Percentiles rank a stretch among this genome's conserved stretches.
Evolutionary conservation across 2,329 filamentous ascomycete species (phyloP).

Genomic region (Paraphaeosphaeria minitans): DNA sequence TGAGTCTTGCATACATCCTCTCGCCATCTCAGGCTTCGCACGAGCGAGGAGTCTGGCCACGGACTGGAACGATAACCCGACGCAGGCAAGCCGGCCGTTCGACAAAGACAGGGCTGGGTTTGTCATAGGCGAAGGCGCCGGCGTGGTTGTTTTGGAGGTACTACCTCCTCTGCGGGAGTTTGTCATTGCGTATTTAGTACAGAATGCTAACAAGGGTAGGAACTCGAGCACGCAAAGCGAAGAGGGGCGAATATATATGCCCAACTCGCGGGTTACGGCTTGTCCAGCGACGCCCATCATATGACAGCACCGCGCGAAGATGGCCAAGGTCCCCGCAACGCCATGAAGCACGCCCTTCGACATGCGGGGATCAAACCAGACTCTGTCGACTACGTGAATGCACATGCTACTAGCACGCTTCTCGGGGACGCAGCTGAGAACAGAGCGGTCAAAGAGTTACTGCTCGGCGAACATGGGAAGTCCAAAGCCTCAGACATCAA

Average conservation of each 20-base stretch:
- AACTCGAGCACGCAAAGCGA: conserved; percentile 81
- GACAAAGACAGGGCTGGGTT: conserved; percentile 81
- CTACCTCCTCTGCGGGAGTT: conserved; percentile 1
- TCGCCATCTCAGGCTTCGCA: conserved; percentile 90
- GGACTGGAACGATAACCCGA: conserved; percentile 73
- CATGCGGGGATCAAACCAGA: conserved; percentile 71
- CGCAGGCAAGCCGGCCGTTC: conserved; percentile 81
- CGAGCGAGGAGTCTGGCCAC: conserved; percentile 85
- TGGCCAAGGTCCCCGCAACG: conserved; percentile 78
- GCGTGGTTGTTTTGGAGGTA: conserved; percentile 81
- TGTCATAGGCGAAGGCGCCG: conserved; percentile 90
- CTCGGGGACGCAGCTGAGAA: conserved; percentile 91
- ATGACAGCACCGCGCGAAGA: conserved; percentile 88
- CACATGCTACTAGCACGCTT: conserved; percentile 86
- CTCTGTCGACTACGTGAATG: conserved; percentile 89
- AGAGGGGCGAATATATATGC: conserved; percentile 85
- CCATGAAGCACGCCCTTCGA: conserved; percentile 83
- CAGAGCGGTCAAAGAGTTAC: conserved; percentile 75
- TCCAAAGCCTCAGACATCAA: conserved; percentile 68
- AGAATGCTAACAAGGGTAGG: conserved; percentile 49
- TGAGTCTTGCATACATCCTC: conserved; percentile 93
- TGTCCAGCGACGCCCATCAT: conserved; percentile 88
- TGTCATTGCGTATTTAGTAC: too few species aligned
- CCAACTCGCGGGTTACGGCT: conserved; percentile 86
- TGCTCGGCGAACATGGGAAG: conserved; percentile 74